Evolutionary conservation across 805 yeast genomes (phyloP).

Genomic region (Aciculoconidium aculeatum): DNA sequence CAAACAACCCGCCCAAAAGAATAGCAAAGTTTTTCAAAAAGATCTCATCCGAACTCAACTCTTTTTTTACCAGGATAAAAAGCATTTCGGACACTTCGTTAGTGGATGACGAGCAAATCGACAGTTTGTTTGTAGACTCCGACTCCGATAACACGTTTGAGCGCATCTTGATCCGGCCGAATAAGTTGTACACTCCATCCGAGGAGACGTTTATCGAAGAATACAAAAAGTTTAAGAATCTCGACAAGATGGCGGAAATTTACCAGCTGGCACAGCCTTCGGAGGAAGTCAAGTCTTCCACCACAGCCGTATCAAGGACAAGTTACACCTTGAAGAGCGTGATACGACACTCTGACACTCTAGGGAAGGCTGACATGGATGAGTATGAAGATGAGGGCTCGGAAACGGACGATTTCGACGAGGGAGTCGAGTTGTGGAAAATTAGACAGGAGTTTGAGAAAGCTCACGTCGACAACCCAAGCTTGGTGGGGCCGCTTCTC

Average conservation of each 20-base stretch:
- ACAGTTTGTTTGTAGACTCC: constrained; percentile 42
- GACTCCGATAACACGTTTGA: constrained; percentile 29
- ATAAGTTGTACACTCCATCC: constrained; percentile 17
- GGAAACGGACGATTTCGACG: constrained; percentile 11
- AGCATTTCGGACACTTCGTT: constrained; percentile 45
- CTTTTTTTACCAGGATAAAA: constrained; percentile 27
- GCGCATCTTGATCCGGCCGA: constrained; percentile 9
- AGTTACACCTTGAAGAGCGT: constrained; percentile 14
- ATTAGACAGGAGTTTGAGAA: constrained; percentile 27
- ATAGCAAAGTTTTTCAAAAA: constrained; percentile 26
- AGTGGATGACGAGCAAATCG: constrained; percentile 43
- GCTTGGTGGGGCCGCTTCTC: constrained; percentile 45
- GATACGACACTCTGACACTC: constrained; percentile 12
- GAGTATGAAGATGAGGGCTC: constrained; percentile 11
- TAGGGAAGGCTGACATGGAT: background rate
- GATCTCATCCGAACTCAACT: constrained; percentile 34
- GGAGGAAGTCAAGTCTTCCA: constrained; percentile 10
- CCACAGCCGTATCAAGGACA: constrained; percentile 9
- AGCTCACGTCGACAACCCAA: constrained; percentile 1
- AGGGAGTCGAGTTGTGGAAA: constrained; percentile 18
- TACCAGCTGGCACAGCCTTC: constrained; percentile 10
- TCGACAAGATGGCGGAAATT: constrained; percentile 26
- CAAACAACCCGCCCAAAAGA: constrained; percentile 1
- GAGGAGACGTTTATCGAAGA: constrained; percentile 30
- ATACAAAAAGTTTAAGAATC: constrained; percentile 24